Percentiles rank a stretch among this genome's conserved stretches.
Evolutionary conservation across 2,329 filamentous ascomycete genomes (phyloP).

Genomic region (Shiraia sp.): DNA sequence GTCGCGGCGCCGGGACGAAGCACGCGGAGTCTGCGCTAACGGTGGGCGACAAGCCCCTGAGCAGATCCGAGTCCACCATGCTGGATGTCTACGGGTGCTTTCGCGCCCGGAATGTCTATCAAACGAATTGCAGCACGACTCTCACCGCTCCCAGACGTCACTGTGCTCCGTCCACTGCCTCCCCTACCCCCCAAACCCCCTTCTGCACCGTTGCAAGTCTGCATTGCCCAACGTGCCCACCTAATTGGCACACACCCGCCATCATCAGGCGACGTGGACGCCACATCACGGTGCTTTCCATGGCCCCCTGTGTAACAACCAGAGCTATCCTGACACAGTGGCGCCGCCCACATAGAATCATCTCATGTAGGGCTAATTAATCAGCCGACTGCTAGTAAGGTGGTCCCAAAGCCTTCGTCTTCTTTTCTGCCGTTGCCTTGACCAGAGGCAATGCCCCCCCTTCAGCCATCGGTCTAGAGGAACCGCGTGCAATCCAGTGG

Average conservation of each 20-base stretch:
- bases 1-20: constrained; percentile 39
- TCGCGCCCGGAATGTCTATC: constrained; percentile 13
- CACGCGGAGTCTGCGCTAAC: constrained; percentile 36
- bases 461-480: too few relatives aligned
- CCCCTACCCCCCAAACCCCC: too few relatives aligned
- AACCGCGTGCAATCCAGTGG: constrained; percentile 24
- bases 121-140: constrained; percentile 11
- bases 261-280: constrained; percentile 14
- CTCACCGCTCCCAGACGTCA: constrained; percentile 27
- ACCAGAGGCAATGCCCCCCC: too few relatives aligned
- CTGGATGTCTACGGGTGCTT: constrained; percentile 19
- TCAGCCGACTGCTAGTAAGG: constrained; percentile 16
- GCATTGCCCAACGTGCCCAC: constrained; percentile 16
- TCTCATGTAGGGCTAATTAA: constrained; percentile 6
- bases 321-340: constrained; percentile 19
- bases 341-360: constrained; percentile 19
- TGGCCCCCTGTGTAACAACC: constrained; percentile 23
- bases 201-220: constrained; percentile 9
- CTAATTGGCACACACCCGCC: constrained; percentile 22
- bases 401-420: too few relatives aligned
- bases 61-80: constrained; percentile 31
- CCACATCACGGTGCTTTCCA: constrained; percentile 19
- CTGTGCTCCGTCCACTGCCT: constrained; percentile 7
- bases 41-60: constrained; percentile 31
- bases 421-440: too few relatives aligned